These are phyloP conservation scores for Raphanus raphanistrum DNA, from an alignment of 345 rosid species.

Conservation along the genomic window DNA sequence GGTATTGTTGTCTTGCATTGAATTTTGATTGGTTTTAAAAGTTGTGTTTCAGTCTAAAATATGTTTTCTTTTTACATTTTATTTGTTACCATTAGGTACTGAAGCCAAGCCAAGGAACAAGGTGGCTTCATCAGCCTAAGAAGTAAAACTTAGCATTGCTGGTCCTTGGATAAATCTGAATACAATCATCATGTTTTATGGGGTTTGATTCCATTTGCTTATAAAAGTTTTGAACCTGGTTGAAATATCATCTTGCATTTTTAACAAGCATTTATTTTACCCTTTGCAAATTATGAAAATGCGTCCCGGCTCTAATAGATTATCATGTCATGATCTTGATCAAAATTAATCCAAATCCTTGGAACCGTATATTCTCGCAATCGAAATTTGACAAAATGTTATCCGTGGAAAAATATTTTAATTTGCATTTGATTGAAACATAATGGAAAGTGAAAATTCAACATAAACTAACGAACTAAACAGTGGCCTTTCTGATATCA, in stretches of 20 bases:
- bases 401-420: neutral
- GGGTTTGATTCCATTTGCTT: constrained; percentile 1
- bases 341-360: neutral
- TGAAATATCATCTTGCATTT: neutral
- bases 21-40: neutral
- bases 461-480: neutral
- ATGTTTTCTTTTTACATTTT: neutral
- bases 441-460: neutral
- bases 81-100: constrained; percentile 49
- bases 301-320: neutral
- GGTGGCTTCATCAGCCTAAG: constrained; percentile 63
- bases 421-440: neutral
- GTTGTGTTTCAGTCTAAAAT: neutral
- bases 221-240: neutral
- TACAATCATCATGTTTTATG: constrained; percentile 18
- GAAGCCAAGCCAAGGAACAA: constrained; percentile 87
- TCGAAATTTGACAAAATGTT: neutral
- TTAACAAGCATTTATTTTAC: neutral
- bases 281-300: neutral
- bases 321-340: neutral
- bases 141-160: neutral
- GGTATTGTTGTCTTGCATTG: constrained; percentile 40
- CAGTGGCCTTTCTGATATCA: neutral
- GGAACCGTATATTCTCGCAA: neutral
- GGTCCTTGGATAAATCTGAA: constrained; percentile 11